A percentile compares a stretch with the other conserved stretches of the same genome.
phyloP scores from a whole-genome alignment of 352 stramenopile genomes.

The Lagenidium giganteum region DNA sequence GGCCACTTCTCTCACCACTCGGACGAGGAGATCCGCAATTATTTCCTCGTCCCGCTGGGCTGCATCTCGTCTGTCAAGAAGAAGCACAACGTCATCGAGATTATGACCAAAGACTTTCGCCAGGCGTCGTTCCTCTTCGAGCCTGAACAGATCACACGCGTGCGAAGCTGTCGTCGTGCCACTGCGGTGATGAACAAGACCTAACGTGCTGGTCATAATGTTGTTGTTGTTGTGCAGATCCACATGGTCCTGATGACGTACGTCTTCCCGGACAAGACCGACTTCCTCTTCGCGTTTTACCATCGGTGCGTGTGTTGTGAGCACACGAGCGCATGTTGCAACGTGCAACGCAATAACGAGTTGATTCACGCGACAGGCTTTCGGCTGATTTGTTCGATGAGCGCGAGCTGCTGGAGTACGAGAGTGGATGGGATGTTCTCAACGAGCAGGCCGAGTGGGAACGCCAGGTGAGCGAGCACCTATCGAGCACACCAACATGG shows the following conservation, averaged over 20 bases:
- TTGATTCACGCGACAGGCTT: conserved; percentile 21
- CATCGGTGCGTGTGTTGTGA: conserved; percentile 31
- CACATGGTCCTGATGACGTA: conserved; percentile 75
- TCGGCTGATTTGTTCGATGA: conserved; percentile 38
- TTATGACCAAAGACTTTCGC: conserved; percentile 75
- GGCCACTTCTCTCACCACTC: conserved; percentile 47
- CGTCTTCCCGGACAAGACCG: conserved; percentile 78
- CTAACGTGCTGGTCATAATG: not conserved
- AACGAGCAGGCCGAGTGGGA: conserved; percentile 59
- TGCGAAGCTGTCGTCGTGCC: conserved; percentile 5
- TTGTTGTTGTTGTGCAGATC: conserved; percentile 30
- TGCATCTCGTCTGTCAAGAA: conserved; percentile 75
- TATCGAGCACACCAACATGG: not conserved
- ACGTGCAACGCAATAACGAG: not conserved
- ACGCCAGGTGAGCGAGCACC: conserved; percentile 21
- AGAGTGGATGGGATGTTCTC: conserved; percentile 69
- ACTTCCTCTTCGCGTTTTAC: conserved; percentile 85
- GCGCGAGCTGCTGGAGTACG: conserved; percentile 42
- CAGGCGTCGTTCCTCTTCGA: conserved; percentile 76
- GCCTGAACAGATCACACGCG: conserved; percentile 60
- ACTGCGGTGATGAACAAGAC: too few species aligned
- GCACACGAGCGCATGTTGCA: not conserved
- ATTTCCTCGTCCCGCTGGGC: conserved; percentile 70
- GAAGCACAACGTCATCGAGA: conserved; percentile 73
- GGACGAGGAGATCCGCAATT: conserved; percentile 67